A percentile compares a stretch with the other conserved stretches of the same genome.
Evolutionary conservation across 495 filamentous ascomycete species (phyloP).

Genomic region (Neurospora sp.): DNA sequence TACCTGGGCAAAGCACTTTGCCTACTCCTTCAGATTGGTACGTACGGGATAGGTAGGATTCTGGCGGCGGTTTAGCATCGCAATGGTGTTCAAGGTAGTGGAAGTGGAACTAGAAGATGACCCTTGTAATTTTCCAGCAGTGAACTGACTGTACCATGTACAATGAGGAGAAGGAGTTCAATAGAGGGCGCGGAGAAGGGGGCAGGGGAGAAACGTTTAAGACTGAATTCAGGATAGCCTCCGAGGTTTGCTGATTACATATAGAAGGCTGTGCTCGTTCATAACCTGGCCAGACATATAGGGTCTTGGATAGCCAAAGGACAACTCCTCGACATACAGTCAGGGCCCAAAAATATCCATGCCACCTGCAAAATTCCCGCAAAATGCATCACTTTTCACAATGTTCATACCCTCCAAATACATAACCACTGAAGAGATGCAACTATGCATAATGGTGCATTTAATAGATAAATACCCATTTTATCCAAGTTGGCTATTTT

Average conservation of each 20-base stretch:
- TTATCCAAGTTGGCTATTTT: too few species aligned
- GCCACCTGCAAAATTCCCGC: too few species aligned
- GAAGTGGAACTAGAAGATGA: not conserved
- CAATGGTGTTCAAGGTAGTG: not conserved
- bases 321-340: not conserved
- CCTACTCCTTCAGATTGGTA: not conserved
- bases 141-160: not conserved
- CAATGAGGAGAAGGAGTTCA: not conserved
- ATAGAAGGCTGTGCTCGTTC: not conserved
- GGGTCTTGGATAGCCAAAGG: not conserved
- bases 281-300: not conserved
- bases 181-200: not conserved
- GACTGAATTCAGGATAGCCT: not conserved
- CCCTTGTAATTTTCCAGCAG: not conserved
- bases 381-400: too few species aligned
- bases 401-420: too few species aligned
- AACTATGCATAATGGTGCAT: too few species aligned
- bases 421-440: too few species aligned
- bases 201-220: not conserved
- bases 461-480: too few species aligned
- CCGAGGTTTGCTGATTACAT: not conserved
- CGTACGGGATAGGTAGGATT: not conserved
- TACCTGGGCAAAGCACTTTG: not conserved
- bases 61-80: not conserved
- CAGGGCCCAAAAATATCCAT: too few species aligned